Evolutionary conservation across 2,329 filamentous ascomycete species (phyloP).

Genomic region (Aspergillus unguis): DNA sequence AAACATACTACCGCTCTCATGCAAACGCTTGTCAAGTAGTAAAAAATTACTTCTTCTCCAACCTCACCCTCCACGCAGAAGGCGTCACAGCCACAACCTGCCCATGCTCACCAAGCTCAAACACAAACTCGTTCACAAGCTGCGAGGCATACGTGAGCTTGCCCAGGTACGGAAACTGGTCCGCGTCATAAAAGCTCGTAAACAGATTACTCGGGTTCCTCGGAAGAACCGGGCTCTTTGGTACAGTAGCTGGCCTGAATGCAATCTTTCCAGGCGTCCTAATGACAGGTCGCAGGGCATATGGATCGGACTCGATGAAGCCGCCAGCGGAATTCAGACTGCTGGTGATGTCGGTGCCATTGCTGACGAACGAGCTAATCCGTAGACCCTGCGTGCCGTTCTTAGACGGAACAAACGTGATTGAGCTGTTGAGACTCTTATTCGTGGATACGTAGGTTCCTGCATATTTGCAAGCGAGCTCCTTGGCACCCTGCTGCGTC

Average conservation of each 20-base stretch:
- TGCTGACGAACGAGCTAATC: conserved; percentile 29
- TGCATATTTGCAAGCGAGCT: conserved; percentile 26
- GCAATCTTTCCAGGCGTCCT: conserved; percentile 14
- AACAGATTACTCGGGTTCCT: conserved; percentile 12
- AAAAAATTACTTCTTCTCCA: conserved; percentile 3
- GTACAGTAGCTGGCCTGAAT: conserved; percentile 16
- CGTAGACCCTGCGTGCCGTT: conserved; percentile 21
- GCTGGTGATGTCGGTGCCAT: conserved; percentile 28
- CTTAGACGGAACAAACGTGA: conserved; percentile 18
- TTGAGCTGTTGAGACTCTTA: conserved; percentile 22
- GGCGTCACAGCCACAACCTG: conserved; percentile 19
- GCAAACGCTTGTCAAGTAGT: too few relatives aligned
- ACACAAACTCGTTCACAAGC: conserved; percentile 25
- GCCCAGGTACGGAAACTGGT: conserved; percentile 20
- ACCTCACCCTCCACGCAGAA: conserved; percentile 17
- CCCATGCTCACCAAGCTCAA: conserved; percentile 25
- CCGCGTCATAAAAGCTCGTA: conserved; percentile 18
- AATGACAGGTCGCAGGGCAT: conserved; percentile 24
- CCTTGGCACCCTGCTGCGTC: conserved; percentile 27
- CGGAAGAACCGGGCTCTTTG: conserved; percentile 2
- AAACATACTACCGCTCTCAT: too few relatives aligned
- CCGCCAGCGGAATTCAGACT: not conserved
- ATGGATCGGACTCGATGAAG: not conserved
- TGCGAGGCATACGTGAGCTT: conserved; percentile 21
- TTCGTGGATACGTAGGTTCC: conserved; percentile 27